Evolutionary conservation across 164 flowering plant species (phyloP), one percentile per base, ranked within the genome.

Genomic region (Houttuynia cordata): DNA sequence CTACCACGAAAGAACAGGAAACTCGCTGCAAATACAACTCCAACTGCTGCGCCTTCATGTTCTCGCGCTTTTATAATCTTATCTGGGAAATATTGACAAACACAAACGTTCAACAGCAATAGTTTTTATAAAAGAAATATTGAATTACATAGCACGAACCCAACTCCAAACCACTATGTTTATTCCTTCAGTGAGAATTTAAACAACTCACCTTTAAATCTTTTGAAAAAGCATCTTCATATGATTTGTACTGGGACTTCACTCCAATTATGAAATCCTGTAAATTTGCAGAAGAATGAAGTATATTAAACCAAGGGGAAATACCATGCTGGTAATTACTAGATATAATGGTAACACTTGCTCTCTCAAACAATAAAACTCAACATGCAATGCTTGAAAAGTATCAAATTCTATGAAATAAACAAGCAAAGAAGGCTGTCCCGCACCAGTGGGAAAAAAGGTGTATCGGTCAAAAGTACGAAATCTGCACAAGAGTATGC

Each of bases 1-100:
- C 49, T 56, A 88, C 96, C 97, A 71, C 79, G 81, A 81, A 88
- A 50, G 53, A 88, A 77, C 22, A 91, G 75, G 53, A 91, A 75
- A 56, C 66, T 76, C 63, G 85, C 75, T 10, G 83, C 61, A 54
- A 78, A 59, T 68, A 81, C 84, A 56, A 86, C 65, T 62, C 94
- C 96, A 66, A 67, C 59, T 8, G 77, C 80, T 40, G 75, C 65
- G 58, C 63, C 76, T 24, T 94, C 91, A 59, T 91, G 85, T 55
- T 91, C 94, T 70, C 65, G 79, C 47, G 82, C 83, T 30, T 61
- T 65, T 59, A 57, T 75, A 74, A 91, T 63, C 66, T 76, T 88
- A 63, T 77, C 97, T 91, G 64, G 51, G 63, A 51, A 50, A 54
- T 20, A 50, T 30, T n/a, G 22, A 49, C 10, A 24, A 57, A 30